Percentiles rank a stretch among this genome's conserved stretches.
phyloP scores from a whole-genome alignment of 208 protist genomes.

The Novymonas esmeraldas region DNA sequence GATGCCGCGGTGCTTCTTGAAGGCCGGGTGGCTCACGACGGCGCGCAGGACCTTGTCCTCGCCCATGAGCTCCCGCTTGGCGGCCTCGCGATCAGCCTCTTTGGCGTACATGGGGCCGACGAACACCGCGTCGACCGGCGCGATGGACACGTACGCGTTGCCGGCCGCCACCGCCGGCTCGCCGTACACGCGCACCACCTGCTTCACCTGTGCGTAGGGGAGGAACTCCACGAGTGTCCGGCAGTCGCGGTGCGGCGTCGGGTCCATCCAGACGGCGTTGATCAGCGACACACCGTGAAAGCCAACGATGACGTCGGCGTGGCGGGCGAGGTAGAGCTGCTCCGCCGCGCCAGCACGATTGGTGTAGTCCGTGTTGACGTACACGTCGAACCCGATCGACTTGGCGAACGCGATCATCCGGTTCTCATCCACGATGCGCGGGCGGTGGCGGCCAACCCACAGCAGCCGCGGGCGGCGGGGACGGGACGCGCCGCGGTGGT shows the following conservation, averaged over 20 bases:
- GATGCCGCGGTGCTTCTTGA: slow-evolving; percentile 30
- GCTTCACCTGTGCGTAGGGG: slow-evolving; percentile 31
- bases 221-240: slow-evolving; percentile 45
- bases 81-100: slow-evolving; percentile 14
- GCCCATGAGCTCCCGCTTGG: slow-evolving; percentile 29
- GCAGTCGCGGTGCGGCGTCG: slow-evolving; percentile 21
- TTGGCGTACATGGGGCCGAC: slow-evolving; percentile 5
- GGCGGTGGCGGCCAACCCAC: slow-evolving; percentile 30
- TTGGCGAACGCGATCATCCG: slow-evolving; percentile 28
- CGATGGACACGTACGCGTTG: slow-evolving; percentile 27
- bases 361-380: slow-evolving; percentile 24
- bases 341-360: slow-evolving; percentile 26
- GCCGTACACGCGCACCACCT: slow-evolving; percentile 30
- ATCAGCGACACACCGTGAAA: slow-evolving; percentile 43
- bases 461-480: slow-evolving; percentile 31
- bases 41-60: background rate
- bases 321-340: slow-evolving; percentile 45
- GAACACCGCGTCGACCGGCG: slow-evolving; percentile 32
- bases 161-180: slow-evolving; percentile 15
- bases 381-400: slow-evolving; percentile 45
- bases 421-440: slow-evolving; percentile 30
- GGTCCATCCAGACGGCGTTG: slow-evolving; percentile 53
- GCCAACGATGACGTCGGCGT: slow-evolving; percentile 55
- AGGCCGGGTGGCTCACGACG: slow-evolving; percentile 14
- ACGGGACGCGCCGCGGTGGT: background rate